phyloP scores from a whole-genome alignment of 75 land plant genomes.

The Adiantum capillusveneris region DNA sequence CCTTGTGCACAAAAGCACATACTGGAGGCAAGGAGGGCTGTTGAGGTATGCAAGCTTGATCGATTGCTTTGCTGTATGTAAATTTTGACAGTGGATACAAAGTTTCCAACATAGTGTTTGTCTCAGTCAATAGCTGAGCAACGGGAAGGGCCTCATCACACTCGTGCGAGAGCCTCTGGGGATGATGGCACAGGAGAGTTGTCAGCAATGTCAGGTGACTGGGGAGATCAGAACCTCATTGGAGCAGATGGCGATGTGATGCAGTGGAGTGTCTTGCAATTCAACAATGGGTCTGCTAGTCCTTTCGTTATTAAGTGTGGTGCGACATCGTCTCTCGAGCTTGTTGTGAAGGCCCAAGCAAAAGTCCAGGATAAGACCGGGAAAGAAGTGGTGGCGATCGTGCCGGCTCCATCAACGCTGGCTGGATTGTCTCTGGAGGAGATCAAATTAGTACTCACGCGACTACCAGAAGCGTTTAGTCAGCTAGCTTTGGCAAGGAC shows the following conservation, averaged over 20 bases:
- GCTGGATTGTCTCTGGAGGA: slow-evolving; percentile 75
- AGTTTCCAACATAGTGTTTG: neutral
- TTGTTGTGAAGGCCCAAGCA: slow-evolving; percentile 90
- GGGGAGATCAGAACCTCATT: slow-evolving; percentile 13
- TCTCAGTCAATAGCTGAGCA: slow-evolving; percentile 17
- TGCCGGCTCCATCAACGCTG: slow-evolving; percentile 65
- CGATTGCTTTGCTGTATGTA: neutral
- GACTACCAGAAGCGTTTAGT: slow-evolving; percentile 78
- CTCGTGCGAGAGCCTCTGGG: slow-evolving; percentile 13
- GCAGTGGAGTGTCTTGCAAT: slow-evolving; percentile 97
- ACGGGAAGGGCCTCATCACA: slow-evolving; percentile 14
- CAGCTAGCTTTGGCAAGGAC: slow-evolving; percentile 86
- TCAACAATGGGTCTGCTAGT: slow-evolving; percentile 82
- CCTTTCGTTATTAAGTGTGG: slow-evolving; percentile 98
- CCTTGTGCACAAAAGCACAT: slow-evolving; percentile 79
- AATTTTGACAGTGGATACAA: no score
- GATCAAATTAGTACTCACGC: slow-evolving; percentile 55
- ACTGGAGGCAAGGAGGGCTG: slow-evolving; percentile 44
- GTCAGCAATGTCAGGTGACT: slow-evolving; percentile 7
- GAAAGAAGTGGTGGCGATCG: slow-evolving; percentile 64
- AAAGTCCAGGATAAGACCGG: slow-evolving; percentile 61
- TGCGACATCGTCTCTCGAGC: slow-evolving; percentile 70
- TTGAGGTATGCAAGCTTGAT: slow-evolving; percentile 48
- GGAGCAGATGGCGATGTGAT: slow-evolving; percentile 51
- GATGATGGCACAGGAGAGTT: slow-evolving; percentile 16